A percentile compares a stretch with the other conserved stretches of the same genome.
phyloP scores from a whole-genome alignment of 2,329 filamentous ascomycete genomes.

The Elsinoe australis region DNA sequence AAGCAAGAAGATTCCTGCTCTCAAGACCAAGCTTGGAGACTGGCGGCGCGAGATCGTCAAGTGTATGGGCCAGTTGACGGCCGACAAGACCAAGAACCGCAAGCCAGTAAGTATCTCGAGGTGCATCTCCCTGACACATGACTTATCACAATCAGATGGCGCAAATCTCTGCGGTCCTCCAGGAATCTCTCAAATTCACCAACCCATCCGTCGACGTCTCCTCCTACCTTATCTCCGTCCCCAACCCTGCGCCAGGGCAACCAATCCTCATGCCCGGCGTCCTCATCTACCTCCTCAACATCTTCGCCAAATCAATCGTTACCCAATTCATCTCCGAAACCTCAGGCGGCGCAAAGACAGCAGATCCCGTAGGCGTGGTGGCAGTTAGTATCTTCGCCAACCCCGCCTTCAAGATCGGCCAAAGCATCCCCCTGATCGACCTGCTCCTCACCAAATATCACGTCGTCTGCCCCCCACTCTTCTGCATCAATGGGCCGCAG shows the following conservation, averaged over 20 bases:
- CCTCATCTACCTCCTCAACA: slow-evolving; percentile 68
- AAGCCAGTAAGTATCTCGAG: slow-evolving; percentile 41
- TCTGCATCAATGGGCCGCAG: slow-evolving; percentile 68
- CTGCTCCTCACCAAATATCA: slow-evolving; percentile 84
- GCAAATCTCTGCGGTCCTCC: slow-evolving; percentile 47
- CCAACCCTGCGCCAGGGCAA: slow-evolving; percentile 37
- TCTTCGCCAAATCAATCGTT: slow-evolving; percentile 65
- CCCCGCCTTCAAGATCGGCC: slow-evolving; percentile 51
- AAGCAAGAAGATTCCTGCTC: slow-evolving; percentile 46
- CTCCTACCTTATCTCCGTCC: slow-evolving; percentile 34
- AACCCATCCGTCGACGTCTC: slow-evolving; percentile 27
- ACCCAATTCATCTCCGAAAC: slow-evolving; percentile 47
- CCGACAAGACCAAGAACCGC: slow-evolving; percentile 56
- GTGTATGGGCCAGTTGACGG: slow-evolving; percentile 64
- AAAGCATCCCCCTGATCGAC: slow-evolving; percentile 61
- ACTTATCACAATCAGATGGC: no score
- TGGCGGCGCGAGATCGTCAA: slow-evolving; percentile 63
- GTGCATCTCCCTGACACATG: slow-evolving; percentile 16
- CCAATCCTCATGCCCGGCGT: slow-evolving; percentile 50
- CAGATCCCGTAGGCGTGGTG: slow-evolving; percentile 73
- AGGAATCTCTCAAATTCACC: slow-evolving; percentile 29
- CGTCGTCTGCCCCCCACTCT: slow-evolving; percentile 72
- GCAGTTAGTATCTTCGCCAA: slow-evolving; percentile 67
- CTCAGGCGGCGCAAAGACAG: slow-evolving; percentile 38
- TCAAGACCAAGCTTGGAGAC: slow-evolving; percentile 62